Evolutionary conservation across 2,329 filamentous ascomycete species (phyloP), one percentile per base, ranked within the genome.

Genomic region (Epichloe gansuensis): DNA sequence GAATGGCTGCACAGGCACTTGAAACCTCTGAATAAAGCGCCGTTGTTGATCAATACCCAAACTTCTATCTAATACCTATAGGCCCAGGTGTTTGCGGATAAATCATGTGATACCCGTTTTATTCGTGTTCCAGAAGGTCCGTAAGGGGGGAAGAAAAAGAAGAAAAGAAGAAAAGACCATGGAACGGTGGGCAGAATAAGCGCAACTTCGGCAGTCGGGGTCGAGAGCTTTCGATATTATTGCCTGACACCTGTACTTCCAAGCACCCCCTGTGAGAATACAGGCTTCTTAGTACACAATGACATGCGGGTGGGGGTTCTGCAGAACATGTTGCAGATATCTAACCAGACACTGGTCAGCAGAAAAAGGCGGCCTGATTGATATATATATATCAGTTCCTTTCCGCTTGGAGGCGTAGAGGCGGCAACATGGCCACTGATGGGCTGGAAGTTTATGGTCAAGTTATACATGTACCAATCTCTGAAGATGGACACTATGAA

Each of bases 151-250:
- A 40, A 36, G 11, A 27, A 23, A 12, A 36, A 12, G 13, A 46
- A 47, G 45, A 31, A 31, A 17, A 12, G 5, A 6, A 17, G 4
- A 8, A 21, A 13, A n/a, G 46, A 31, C 12, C 23, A 23, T 23
- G 46, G 36, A 15, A 21, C 12, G 17, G 36, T 23, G 36, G 23
- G 46, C 9, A 47, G 39, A 48, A 47, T 31, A 39, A 40, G 46
- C 46, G 46, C 46, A 48, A 31, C 36, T 48, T 48, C 46, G 46
- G 46, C 46, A 48, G 46, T 48, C 46, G 23, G 46, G 46, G 46
- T 39, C 27, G 46, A 48, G 21, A 23, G 36, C 35, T 40, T 48
- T 13, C 31, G 35, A 47, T 47, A 40, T 40, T 47, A 31, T 40
- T 48, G n/a, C 46, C 36, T 48, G 25, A 48, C 36, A 48, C 46